Evolutionary conservation across 2,329 filamentous ascomycete species (phyloP).

Genomic region (Xylaria sp.): DNA sequence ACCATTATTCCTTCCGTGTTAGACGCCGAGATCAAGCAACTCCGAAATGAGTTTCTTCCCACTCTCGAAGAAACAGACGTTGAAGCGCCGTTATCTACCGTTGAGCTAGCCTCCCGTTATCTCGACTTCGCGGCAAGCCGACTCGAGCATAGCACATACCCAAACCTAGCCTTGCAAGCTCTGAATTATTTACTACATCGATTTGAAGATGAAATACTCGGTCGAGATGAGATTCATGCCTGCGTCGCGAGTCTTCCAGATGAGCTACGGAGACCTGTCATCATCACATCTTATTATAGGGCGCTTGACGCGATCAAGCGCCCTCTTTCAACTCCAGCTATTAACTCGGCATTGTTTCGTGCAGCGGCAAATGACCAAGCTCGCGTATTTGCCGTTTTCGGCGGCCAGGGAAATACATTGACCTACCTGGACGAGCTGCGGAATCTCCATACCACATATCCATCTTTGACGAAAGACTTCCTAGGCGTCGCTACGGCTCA

Average conservation of each 20-base stretch:
- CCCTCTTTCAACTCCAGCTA: constrained; percentile 80
- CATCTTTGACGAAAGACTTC: constrained; percentile 85
- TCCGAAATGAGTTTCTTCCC: constrained; percentile 84
- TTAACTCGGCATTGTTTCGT: constrained; percentile 84
- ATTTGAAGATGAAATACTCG: constrained; percentile 92
- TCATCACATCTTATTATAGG: constrained; percentile 88
- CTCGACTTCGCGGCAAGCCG: constrained; percentile 86
- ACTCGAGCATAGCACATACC: constrained; percentile 90
- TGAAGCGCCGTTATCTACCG: constrained; percentile 92
- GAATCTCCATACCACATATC: constrained; percentile 88
- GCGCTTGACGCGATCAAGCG: constrained; percentile 83
- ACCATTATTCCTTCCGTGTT: neutral
- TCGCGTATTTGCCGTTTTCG: constrained; percentile 90
- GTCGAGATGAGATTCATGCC: constrained; percentile 94
- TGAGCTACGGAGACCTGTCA: constrained; percentile 88
- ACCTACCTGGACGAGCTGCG: constrained; percentile 98
- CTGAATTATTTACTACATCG: constrained; percentile 91
- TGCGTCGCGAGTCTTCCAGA: constrained; percentile 83
- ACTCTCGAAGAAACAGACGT: constrained; percentile 97
- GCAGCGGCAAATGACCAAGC: constrained; percentile 84
- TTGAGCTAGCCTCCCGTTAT: constrained; percentile 91
- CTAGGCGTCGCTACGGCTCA: constrained; percentile 81
- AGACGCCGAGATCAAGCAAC: constrained; percentile 59
- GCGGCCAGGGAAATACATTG: constrained; percentile 97
- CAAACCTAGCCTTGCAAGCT: constrained; percentile 88